These are phyloP conservation scores for Paecilomyces fulvus DNA, from an alignment of 2,329 filamentous ascomycete genomes.

Conservation along the genomic window DNA sequence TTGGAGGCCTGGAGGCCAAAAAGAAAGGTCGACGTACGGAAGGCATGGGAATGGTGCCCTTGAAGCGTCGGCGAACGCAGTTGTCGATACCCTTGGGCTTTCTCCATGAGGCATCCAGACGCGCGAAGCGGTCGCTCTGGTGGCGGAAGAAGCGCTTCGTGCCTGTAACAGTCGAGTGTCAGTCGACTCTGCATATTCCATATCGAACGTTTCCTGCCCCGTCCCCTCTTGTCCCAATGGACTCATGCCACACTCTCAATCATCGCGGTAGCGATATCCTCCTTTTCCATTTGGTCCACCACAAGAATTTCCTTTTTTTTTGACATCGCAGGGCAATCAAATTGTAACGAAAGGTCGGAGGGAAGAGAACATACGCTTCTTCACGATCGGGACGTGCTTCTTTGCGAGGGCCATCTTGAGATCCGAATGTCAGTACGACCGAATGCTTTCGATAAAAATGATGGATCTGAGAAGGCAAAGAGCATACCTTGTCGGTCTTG, in stretches of 20 bases:
- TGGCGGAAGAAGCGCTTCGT: constrained; percentile 94
- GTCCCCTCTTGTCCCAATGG: not conserved
- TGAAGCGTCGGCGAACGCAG: constrained; percentile 93
- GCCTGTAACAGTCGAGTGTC: constrained; percentile 49
- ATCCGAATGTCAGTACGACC: constrained; percentile 4
- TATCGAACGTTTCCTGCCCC: not conserved
- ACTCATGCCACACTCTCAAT: not conserved
- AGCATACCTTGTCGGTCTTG: constrained; percentile 38
- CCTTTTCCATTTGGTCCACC: not conserved
- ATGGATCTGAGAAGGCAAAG: not conserved
- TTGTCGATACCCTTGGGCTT: constrained; percentile 99
- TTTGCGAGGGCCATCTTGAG: constrained; percentile 89
- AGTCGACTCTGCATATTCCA: constrained; percentile 32
- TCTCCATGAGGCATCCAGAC: constrained; percentile 85
- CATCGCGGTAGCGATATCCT: not conserved
- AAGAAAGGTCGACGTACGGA: constrained; percentile 63
- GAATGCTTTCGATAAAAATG: constrained; percentile 1
- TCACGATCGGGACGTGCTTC: constrained; percentile 99
- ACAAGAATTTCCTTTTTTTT: not conserved
- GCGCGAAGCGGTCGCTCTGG: constrained; percentile 95
- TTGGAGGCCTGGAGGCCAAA: not conserved
- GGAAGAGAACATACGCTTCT: constrained; percentile 80
- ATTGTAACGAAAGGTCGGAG: not conserved
- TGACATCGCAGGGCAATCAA: not conserved
- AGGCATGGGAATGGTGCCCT: constrained; percentile 92